Conservation (phyloP, 257 asterid genomes). For the Solanum acaule region DNA sequence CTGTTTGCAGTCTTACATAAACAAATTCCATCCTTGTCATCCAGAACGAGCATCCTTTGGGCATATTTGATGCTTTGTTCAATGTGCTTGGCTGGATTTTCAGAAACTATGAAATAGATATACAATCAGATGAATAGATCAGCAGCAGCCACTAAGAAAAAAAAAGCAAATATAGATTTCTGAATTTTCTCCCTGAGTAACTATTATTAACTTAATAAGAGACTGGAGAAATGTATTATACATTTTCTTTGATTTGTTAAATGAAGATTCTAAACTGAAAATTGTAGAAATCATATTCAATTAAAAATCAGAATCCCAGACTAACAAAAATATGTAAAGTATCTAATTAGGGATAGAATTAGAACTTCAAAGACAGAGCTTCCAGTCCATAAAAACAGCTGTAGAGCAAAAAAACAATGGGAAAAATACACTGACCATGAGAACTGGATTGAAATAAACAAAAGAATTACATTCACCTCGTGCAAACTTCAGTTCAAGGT, state of each 20-base stretch:
- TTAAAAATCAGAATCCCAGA: background rate
- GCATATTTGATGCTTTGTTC: background rate
- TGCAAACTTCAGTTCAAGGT: background rate
- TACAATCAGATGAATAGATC: constrained; percentile 8
- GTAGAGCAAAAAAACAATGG: too few species aligned
- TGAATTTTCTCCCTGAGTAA: too few species aligned
- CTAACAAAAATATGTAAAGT: background rate
- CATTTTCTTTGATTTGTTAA: background rate
- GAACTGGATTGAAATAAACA: too few species aligned
- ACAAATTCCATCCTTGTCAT: background rate
- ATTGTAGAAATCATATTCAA: background rate
- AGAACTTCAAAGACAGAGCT: too few species aligned
- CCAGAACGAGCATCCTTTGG: background rate
- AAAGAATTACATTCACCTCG: too few species aligned
- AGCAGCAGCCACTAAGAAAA: background rate
- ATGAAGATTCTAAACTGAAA: background rate
- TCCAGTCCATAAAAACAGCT: too few species aligned
- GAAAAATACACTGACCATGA: too few species aligned
- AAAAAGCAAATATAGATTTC: background rate
- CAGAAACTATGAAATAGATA: background rate
- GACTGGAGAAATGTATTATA: background rate
- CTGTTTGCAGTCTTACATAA: background rate
- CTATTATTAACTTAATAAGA: too few species aligned
- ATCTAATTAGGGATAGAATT: too few species aligned
- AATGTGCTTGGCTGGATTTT: background rate